These are phyloP conservation scores for Tricholoma bakamatsutake DNA, from an alignment of 768 basidiomycete genomes.

Conservation along the genomic window DNA sequence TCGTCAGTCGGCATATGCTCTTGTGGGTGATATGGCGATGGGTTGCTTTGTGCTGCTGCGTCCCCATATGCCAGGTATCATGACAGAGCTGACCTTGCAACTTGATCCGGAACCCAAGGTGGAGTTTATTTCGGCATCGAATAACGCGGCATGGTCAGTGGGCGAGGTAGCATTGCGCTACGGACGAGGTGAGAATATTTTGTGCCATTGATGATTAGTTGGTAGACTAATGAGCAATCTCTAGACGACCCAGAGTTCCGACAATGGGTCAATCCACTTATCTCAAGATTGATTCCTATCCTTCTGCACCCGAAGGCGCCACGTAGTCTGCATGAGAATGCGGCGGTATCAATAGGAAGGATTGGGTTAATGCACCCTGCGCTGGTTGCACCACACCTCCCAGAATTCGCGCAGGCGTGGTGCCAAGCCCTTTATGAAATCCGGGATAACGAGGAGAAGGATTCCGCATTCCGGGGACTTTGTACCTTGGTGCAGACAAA, in stretches of 20 bases:
- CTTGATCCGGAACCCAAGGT: conserved; percentile 90
- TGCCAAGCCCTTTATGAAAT: conserved; percentile 97
- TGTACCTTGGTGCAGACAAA: conserved; percentile 95
- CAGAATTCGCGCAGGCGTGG: conserved; percentile 93
- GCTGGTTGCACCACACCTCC: conserved; percentile 82
- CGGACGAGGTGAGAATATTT: conserved; percentile 54
- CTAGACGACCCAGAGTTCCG: conserved; percentile 81
- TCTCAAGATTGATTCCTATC: conserved; percentile 87
- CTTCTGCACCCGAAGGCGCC: conserved; percentile 90
- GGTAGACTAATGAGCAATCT: conserved; percentile 2
- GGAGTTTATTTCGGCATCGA: conserved; percentile 94
- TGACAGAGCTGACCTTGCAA: conserved; percentile 84
- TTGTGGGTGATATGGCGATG: conserved; percentile 97
- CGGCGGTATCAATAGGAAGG: conserved; percentile 95
- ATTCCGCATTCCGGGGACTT: conserved; percentile 96
- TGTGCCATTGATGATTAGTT: neutral
- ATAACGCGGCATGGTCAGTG: conserved; percentile 99
- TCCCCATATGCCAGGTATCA: conserved; percentile 81
- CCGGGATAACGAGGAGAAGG: conserved; percentile 99
- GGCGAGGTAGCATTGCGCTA: conserved; percentile 95
- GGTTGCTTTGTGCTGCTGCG: conserved; percentile 85
- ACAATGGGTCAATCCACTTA: conserved; percentile 85
- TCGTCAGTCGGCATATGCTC: conserved; percentile 94
- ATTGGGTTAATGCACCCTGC: conserved; percentile 90
- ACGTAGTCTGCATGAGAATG: conserved; percentile 93